Base-by-base conservation (phyloP, 306 rosid genomes). In the Gastrolobium villosum region DNA sequence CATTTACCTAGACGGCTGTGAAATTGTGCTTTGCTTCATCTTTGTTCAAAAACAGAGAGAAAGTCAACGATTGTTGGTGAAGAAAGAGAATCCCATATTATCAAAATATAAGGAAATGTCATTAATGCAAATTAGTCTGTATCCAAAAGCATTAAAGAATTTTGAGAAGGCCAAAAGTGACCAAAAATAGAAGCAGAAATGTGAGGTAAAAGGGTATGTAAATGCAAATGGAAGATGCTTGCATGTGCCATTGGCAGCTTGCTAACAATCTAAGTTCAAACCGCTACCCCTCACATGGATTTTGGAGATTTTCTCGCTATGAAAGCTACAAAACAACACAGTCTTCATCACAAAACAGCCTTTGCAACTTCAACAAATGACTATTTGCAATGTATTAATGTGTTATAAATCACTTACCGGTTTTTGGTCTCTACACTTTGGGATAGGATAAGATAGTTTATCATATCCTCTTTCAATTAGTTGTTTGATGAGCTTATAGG, bases 271-370 rank as follows among this genome's bases (percentile, higher is more conserved):
- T 57, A 66, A 65, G 31, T 4, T 5, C 36, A 84, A 79, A 78
- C 85, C 57, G 7, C 76, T 4, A 36, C 74, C 59, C 49, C 75
- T 89, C 90, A 80, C 82, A 65, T 71, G 43, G 83, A 86, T 78
- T 70, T 62, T 49, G 20, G 32, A 60, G 63, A 62, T 26, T 72
- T 78, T 14, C 67, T 77, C 55, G 10, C 39, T 41, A 4, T 1
- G 67, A 76, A 63, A 82, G 50, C 85, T 46, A 78, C 88, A 65
- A 84, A 76, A 64, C 92, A 89, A 87, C 92, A 68, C 89, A 86
- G 14, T 82, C 68, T 84, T 76, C 26, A 20, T 20, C 26, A 28
- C 0, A 69, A 85, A 81, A 80, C 81, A 63, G 20, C 82, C 63
- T 46, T 53, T 75, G 31, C 36, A 39, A 30, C 64, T 3, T 7